Conservation (phyloP, 2,329 filamentous ascomycete genomes). For the Ascochyta viciae-villosae region DNA sequence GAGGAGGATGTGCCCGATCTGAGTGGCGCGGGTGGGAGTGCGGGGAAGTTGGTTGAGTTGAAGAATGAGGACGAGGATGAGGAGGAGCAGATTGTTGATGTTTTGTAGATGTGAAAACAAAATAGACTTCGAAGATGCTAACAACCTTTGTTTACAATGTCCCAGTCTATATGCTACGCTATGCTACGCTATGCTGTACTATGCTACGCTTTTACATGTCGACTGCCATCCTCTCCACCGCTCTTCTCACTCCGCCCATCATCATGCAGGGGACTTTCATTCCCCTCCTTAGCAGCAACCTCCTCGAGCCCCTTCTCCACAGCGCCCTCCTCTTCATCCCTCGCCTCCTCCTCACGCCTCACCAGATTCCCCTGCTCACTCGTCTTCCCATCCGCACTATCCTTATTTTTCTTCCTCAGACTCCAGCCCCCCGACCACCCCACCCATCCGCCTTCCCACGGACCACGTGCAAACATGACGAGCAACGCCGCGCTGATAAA, state of each 20-base stretch:
- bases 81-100: constrained; percentile 49
- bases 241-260: constrained; percentile 19
- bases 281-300: constrained; percentile 41
- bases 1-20: constrained; percentile 53
- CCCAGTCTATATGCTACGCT: not conserved
- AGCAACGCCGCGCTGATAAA: constrained; percentile 59
- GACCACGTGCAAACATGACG: constrained; percentile 58
- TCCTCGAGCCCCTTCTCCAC: constrained; percentile 32
- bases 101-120: constrained; percentile 15
- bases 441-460: constrained; percentile 65
- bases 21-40: constrained; percentile 22
- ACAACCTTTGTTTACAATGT: not conserved
- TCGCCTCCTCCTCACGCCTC: constrained; percentile 10
- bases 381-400: constrained; percentile 51
- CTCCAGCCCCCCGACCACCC: constrained; percentile 67
- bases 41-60: constrained; percentile 38
- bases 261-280: constrained; percentile 24
- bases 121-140: too few species aligned
- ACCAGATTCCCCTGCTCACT: constrained; percentile 27
- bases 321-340: constrained; percentile 30
- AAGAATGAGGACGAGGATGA: constrained; percentile 43
- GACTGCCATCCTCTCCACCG: constrained; percentile 22
- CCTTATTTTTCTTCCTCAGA: constrained; percentile 53
- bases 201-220: constrained; percentile 16
- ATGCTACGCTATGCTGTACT: constrained; percentile 5